phyloP scores from a whole-genome alignment of 495 filamentous ascomycete species.

The Articulospora tetracladia region DNA sequence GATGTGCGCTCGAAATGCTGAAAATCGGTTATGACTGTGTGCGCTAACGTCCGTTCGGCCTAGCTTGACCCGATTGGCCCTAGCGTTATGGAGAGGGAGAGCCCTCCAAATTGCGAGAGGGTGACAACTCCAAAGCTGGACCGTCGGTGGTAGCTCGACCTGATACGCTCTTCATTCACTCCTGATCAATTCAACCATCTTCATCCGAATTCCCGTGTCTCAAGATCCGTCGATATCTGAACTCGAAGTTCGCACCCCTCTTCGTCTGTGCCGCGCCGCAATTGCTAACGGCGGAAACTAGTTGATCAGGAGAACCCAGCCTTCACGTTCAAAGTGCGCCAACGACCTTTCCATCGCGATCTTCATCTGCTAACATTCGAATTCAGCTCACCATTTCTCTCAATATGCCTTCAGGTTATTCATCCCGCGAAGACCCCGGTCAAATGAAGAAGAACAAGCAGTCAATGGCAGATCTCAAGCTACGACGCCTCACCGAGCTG shows the following conservation, averaged over 20 bases:
- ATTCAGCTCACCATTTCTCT: neutral
- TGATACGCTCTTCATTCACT: neutral
- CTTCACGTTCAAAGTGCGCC: neutral
- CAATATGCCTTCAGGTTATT: slow-evolving; percentile 47
- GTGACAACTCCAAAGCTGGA: neutral
- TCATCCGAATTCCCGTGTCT: neutral
- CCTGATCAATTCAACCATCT: neutral
- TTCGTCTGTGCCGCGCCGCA: neutral
- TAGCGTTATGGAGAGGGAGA: neutral
- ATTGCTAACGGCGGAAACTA: neutral
- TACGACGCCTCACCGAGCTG: slow-evolving; percentile 91
- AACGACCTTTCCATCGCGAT: neutral
- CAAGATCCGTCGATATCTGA: neutral
- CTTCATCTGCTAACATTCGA: neutral
- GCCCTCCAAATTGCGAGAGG: neutral
- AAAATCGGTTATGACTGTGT: neutral
- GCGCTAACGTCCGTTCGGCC: neutral
- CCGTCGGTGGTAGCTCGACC: neutral
- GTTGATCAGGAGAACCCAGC: neutral
- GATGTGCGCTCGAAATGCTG: neutral
- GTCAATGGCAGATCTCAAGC: slow-evolving; percentile 96
- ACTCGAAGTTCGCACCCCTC: neutral
- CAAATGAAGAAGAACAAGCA: slow-evolving; percentile 96
- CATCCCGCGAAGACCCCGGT: slow-evolving; percentile 55
- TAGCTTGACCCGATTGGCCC: neutral